A percentile compares a stretch with the other conserved stretches of the same genome.
These are phyloP conservation scores for Didymella pinodella DNA, from an alignment of 2,329 filamentous ascomycete species.

Conservation along the genomic window DNA sequence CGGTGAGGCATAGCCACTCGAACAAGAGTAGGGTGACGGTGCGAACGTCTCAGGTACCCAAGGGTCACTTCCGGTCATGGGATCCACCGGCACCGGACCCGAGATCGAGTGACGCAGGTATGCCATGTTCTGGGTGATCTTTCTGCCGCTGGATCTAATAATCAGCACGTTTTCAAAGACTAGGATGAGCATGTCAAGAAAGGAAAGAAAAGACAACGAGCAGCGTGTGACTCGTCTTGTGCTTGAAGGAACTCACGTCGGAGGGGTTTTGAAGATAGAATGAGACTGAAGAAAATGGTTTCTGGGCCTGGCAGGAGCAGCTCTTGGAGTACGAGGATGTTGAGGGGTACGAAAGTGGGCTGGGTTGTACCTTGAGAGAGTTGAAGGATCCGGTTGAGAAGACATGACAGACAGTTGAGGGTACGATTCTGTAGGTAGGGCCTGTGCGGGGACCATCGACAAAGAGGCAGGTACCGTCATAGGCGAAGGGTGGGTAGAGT, in stretches of 20 bases:
- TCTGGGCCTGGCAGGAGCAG: constrained; percentile 32
- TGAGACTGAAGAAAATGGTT: constrained; percentile 43
- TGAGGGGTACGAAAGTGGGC: constrained; percentile 51
- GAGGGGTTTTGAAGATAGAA: constrained; percentile 36
- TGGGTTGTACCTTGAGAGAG: constrained; percentile 49
- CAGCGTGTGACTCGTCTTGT: background rate
- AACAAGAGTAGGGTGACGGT: constrained; percentile 45
- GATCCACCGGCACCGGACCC: constrained; percentile 31
- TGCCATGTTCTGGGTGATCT: constrained; percentile 23
- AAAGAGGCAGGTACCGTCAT: constrained; percentile 27
- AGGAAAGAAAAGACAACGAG: constrained; percentile 1
- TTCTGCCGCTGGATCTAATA: constrained; percentile 26
- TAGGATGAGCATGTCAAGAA: background rate
- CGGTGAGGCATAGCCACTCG: constrained; percentile 47
- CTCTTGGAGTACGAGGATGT: constrained; percentile 42
- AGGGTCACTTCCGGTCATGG: constrained; percentile 25
- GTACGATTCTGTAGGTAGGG: constrained; percentile 28
- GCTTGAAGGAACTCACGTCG: constrained; percentile 50
- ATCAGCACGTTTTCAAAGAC: background rate
- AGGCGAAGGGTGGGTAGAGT: constrained; percentile 31
- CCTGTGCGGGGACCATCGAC: constrained; percentile 24
- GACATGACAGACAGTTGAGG: constrained; percentile 33
- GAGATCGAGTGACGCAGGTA: constrained; percentile 24
- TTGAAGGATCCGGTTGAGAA: constrained; percentile 35
- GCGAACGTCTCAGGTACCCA: constrained; percentile 41